Conservation (phyloP, 441 rosid species). For the Capsella rubella region DNA sequence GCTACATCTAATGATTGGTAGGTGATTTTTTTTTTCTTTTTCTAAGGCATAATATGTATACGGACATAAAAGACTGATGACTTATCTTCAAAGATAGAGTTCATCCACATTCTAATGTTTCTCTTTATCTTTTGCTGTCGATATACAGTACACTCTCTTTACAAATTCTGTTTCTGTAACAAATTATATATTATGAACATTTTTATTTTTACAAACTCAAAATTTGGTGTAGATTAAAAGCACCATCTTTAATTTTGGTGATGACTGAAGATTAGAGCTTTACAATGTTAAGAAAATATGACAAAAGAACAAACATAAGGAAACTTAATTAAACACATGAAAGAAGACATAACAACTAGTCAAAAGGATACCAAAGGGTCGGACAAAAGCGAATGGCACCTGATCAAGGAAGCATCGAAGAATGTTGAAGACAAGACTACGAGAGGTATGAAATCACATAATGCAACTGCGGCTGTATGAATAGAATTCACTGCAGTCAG, state of each 20-base stretch:
- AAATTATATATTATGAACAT: background rate
- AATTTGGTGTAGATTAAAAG: background rate
- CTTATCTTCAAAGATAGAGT: background rate
- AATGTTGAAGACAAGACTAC: no score
- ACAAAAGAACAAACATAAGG: no score
- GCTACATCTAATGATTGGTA: constrained; percentile 19
- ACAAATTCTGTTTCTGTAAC: background rate
- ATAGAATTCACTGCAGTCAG: background rate
- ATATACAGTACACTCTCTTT: background rate
- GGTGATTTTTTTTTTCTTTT: background rate
- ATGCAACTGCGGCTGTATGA: no score
- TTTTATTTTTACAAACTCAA: background rate
- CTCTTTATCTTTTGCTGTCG: background rate
- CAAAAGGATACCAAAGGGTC: no score
- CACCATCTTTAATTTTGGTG: background rate
- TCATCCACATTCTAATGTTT: background rate
- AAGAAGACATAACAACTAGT: no score
- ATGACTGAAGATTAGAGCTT: background rate
- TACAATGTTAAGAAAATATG: no score
- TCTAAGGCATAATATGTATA: background rate
- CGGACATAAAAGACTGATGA: background rate
- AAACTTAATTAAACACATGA: no score
- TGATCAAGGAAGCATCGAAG: no score
- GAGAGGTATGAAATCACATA: no score
- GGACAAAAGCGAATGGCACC: no score